phyloP scores from a whole-genome alignment of 352 stramenopile genomes.

The Globisporangium parvum region DNA sequence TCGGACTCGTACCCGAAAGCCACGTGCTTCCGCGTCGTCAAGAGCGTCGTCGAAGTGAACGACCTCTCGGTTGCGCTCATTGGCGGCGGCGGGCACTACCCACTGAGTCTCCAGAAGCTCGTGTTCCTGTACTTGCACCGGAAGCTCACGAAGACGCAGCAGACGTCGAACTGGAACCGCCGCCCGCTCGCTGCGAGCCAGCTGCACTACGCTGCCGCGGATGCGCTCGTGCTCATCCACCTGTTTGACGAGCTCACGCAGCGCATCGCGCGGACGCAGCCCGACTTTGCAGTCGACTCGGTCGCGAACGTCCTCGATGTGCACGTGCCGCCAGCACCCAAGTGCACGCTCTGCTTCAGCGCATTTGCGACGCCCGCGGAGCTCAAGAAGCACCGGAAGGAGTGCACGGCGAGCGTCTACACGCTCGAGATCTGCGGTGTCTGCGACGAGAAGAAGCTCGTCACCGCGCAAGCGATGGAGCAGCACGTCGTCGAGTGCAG shows the following conservation, averaged over 20 bases:
- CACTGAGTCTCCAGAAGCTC: slow-evolving; percentile 71
- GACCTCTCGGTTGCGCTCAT: slow-evolving; percentile 51
- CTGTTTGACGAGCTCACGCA: slow-evolving; percentile 52
- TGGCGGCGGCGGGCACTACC: slow-evolving; percentile 37
- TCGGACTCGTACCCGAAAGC: slow-evolving; percentile 51
- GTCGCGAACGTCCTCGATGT: slow-evolving; percentile 62
- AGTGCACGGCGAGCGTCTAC: slow-evolving; percentile 29
- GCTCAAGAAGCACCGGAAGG: slow-evolving; percentile 43
- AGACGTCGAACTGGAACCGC: slow-evolving; percentile 74
- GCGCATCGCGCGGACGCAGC: slow-evolving; percentile 21
- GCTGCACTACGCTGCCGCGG: slow-evolving; percentile 64
- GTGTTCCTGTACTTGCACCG: slow-evolving; percentile 66
- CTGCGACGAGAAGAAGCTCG: slow-evolving; percentile 43
- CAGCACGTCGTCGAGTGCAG: slow-evolving; percentile 38
- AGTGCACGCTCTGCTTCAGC: slow-evolving; percentile 53
- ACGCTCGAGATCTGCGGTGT: slow-evolving; percentile 34
- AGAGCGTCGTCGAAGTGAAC: slow-evolving; percentile 70
- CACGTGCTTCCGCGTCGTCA: slow-evolving; percentile 62
- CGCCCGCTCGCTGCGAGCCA: slow-evolving; percentile 47
- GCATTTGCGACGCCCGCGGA: slow-evolving; percentile 23
- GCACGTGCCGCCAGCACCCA: slow-evolving; percentile 28
- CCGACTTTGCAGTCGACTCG: slow-evolving; percentile 37
- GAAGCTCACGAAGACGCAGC: slow-evolving; percentile 70
- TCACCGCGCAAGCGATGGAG: slow-evolving; percentile 33
- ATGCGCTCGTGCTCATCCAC: slow-evolving; percentile 68